Evolutionary conservation across 192 early-diverging fungal species (phyloP).

Genomic region (Coemansia biformis): DNA sequence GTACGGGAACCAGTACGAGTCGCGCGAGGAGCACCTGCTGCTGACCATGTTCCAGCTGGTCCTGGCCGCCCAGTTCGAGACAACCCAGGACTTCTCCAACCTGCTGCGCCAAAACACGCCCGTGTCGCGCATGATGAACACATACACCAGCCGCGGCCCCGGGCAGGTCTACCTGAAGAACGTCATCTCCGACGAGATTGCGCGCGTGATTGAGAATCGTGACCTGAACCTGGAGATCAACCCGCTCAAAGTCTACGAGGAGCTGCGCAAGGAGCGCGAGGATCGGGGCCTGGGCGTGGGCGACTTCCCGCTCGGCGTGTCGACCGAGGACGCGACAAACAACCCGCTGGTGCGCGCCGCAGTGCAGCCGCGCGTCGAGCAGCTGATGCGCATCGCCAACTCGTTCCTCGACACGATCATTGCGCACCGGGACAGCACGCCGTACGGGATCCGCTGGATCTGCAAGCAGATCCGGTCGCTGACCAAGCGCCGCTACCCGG

Average conservation of each 20-base stretch:
- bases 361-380: conserved; percentile 72
- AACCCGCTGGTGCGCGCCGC: conserved; percentile 81
- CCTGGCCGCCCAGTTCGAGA: conserved; percentile 87
- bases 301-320: conserved; percentile 68
- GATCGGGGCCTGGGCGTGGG: conserved; percentile 29
- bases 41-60: conserved; percentile 96
- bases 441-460: conserved; percentile 97
- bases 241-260: conserved; percentile 73
- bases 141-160: conserved; percentile 88
- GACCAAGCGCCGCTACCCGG: conserved; percentile 88
- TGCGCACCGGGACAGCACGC: conserved; percentile 72
- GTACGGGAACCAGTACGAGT: conserved; percentile 95
- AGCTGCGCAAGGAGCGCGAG: conserved; percentile 36
- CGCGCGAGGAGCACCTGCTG: conserved; percentile 89
- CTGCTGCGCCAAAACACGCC: conserved; percentile 92
- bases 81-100: conserved; percentile 81
- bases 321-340: conserved; percentile 72
- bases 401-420: conserved; percentile 85
- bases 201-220: conserved; percentile 69
- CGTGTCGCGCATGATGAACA: conserved; percentile 97
- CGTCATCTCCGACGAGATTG: conserved; percentile 74
- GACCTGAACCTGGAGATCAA: conserved; percentile 92
- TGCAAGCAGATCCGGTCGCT: conserved; percentile 95
- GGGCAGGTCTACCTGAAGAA: conserved; percentile 91
- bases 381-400: conserved; percentile 81